A percentile compares a stretch with the other conserved stretches of the same genome.
These are phyloP conservation scores for Tuber borchii DNA, from an alignment of 495 filamentous ascomycete species.

Conservation along the genomic window DNA sequence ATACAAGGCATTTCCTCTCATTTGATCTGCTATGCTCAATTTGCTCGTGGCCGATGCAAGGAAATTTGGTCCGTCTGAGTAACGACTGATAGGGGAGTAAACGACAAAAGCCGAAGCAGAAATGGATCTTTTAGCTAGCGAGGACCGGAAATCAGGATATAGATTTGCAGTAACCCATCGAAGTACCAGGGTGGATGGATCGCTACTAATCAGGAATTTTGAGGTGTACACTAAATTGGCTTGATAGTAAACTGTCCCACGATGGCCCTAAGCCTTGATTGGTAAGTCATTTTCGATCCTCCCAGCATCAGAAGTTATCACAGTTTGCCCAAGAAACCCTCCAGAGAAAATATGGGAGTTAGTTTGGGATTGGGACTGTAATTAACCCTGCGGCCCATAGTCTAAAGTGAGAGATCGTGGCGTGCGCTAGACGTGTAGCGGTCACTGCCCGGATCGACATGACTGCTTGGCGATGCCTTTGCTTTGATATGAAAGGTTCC, in stretches of 20 bases:
- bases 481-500: not conserved
- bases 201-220: not conserved
- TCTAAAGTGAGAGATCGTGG: not conserved
- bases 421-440: not conserved
- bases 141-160: not conserved
- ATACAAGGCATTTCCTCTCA: not conserved
- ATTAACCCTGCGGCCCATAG: not conserved
- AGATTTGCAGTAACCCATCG: not conserved
- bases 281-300: not conserved
- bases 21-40: not conserved
- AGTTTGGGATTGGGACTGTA: not conserved
- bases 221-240: not conserved
- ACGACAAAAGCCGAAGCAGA: not conserved
- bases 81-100: not conserved
- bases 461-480: not conserved
- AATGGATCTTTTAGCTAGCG: not conserved
- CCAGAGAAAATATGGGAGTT: not conserved
- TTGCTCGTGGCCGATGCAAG: not conserved
- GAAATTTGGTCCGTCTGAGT: not conserved
- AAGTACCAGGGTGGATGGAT: not conserved
- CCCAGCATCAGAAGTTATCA: not conserved
- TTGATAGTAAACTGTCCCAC: not conserved
- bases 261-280: not conserved
- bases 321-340: not conserved
- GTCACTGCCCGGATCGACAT: not conserved